A percentile compares a stretch with the other conserved stretches of the same genome.
Conservation (phyloP, 306 rosid species). For the Prunus davidiana region DNA sequence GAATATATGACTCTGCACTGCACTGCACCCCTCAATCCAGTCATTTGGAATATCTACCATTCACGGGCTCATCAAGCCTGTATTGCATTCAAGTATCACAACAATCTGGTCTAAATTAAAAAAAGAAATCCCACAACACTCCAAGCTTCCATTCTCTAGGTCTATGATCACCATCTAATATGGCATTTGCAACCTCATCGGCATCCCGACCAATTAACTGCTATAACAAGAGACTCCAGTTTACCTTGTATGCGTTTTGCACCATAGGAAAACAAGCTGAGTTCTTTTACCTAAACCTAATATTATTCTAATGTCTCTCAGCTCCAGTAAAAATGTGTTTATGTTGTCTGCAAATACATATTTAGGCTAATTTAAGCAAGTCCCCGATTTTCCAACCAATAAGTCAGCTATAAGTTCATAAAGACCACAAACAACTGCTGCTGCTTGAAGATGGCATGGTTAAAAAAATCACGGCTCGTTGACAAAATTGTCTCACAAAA, state of each 20-base stretch:
- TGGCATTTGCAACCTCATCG: not conserved
- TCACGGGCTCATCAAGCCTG: not conserved
- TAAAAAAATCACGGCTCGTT: too few species aligned
- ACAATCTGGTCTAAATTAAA: not conserved
- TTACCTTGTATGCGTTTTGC: not conserved
- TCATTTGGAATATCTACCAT: not conserved
- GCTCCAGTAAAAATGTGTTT: not conserved
- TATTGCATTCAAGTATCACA: not conserved
- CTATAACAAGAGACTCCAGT: not conserved
- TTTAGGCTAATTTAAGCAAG: not conserved
- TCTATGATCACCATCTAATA: not conserved
- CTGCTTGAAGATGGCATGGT: not conserved
- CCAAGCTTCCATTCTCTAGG: not conserved
- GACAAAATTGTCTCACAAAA: too few species aligned
- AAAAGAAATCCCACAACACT: not conserved
- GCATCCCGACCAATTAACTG: not conserved
- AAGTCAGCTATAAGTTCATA: not conserved
- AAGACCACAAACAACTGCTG: not conserved
- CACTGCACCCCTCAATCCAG: not conserved
- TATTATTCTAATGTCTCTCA: not conserved
- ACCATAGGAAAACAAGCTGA: not conserved
- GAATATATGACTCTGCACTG: too few species aligned
- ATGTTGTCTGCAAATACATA: not conserved
- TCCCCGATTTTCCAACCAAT: not conserved
- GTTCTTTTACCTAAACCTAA: not conserved